Conservation (phyloP, 225 moss, liverwort and hornwort genomes). For the Polytrichum commune region DNA sequence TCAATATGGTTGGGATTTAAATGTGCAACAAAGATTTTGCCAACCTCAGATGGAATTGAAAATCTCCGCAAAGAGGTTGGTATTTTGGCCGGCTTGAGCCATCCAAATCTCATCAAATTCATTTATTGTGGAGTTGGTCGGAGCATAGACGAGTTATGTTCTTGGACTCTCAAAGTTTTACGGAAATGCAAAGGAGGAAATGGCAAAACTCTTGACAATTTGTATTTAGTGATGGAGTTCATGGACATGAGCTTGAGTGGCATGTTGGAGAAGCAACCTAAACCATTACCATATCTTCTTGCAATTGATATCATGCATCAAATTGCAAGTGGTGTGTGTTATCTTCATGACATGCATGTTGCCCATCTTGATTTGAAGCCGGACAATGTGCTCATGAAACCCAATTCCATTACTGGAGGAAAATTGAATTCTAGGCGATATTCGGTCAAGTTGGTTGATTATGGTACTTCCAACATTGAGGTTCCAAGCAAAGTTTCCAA, state of each 20-base stretch:
- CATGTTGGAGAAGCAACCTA: conserved; percentile 1
- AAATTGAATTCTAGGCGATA: not conserved
- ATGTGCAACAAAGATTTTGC: conserved; percentile 17
- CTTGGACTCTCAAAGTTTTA: no score
- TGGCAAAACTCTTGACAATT: not conserved
- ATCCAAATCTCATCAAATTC: conserved; percentile 18
- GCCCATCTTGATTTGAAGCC: conserved; percentile 26
- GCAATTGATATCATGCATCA: conserved; percentile 20
- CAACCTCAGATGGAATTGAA: not conserved
- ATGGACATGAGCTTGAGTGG: conserved; percentile 12
- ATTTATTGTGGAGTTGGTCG: conserved; percentile 9
- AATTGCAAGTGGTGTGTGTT: conserved; percentile 22
- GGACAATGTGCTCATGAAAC: conserved; percentile 17
- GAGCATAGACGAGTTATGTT: not conserved
- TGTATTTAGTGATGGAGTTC: conserved; percentile 21
- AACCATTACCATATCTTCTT: conserved; percentile 5
- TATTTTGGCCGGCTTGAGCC: conserved; percentile 12
- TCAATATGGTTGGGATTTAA: conserved; percentile 11
- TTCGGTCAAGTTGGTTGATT: conserved; percentile 17
- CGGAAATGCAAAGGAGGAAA: no score
- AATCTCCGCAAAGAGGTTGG: conserved; percentile 14
- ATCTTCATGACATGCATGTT: conserved; percentile 14
- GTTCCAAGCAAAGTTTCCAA: conserved; percentile 3
- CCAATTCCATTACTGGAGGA: not conserved
- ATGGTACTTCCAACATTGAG: conserved; percentile 19